These are phyloP conservation scores for Daldinia caldariorum DNA, from an alignment of 495 filamentous ascomycete genomes.

Conservation along the genomic window DNA sequence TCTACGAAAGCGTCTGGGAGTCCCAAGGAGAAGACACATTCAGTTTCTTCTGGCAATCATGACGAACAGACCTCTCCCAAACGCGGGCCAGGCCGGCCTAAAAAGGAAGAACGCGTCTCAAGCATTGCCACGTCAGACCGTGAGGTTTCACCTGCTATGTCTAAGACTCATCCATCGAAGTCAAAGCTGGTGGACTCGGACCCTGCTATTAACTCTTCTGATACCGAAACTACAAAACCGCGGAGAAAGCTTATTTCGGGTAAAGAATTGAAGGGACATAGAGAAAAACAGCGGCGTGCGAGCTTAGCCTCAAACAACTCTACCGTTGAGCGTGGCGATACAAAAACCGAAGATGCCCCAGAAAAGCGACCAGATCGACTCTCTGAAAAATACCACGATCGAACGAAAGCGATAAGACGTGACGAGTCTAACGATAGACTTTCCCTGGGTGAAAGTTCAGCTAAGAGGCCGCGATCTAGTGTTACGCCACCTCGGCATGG, in stretches of 20 bases:
- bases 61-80: constrained; percentile 58
- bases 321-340: constrained; percentile 54
- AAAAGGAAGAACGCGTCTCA: constrained; percentile 59
- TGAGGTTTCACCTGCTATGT: constrained; percentile 58
- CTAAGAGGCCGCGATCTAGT: constrained; percentile 74
- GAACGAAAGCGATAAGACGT: constrained; percentile 61
- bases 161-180: constrained; percentile 54
- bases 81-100: constrained; percentile 58
- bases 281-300: constrained; percentile 62
- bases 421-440: constrained; percentile 66
- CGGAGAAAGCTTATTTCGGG: constrained; percentile 68
- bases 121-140: constrained; percentile 61
- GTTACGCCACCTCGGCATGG: constrained; percentile 71
- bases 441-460: constrained; percentile 58
- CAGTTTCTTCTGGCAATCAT: constrained; percentile 51
- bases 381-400: constrained; percentile 59
- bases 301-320: constrained; percentile 60
- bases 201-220: constrained; percentile 56
- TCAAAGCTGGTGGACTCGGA: constrained; percentile 61
- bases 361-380: constrained; percentile 49
- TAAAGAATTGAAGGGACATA: constrained; percentile 65
- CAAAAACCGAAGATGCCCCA: constrained; percentile 50
- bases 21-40: constrained; percentile 55
- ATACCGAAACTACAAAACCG: constrained; percentile 64
- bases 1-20: constrained; percentile 51